A percentile compares a stretch with the other conserved stretches of the same genome.
These are phyloP conservation scores for Plasmopara muralis DNA, from an alignment of 352 stramenopile species.

Conservation along the genomic window DNA sequence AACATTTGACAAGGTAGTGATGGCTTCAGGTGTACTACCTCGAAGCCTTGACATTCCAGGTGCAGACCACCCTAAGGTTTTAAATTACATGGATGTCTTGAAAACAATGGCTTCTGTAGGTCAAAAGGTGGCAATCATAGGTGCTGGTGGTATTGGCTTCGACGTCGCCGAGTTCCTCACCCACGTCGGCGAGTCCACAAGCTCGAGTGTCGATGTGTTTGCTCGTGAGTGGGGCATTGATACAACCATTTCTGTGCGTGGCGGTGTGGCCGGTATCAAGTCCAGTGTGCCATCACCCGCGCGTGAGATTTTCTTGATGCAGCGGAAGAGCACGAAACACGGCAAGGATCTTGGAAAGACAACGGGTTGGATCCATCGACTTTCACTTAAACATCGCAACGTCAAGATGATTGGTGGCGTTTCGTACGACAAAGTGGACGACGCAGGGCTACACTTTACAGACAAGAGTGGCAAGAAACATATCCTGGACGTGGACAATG, in stretches of 20 bases:
- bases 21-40: slow-evolving; percentile 93
- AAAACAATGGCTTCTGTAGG: slow-evolving; percentile 85
- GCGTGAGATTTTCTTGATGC: slow-evolving; percentile 91
- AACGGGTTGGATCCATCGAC: slow-evolving; percentile 96
- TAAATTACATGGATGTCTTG: slow-evolving; percentile 96
- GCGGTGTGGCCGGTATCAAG: slow-evolving; percentile 68
- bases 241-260: slow-evolving; percentile 64
- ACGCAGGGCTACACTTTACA: slow-evolving; percentile 91
- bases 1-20: slow-evolving; percentile 90
- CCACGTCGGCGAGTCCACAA: slow-evolving; percentile 64
- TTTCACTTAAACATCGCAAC: slow-evolving; percentile 85
- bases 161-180: slow-evolving; percentile 95
- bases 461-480: slow-evolving; percentile 76
- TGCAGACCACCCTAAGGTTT: slow-evolving; percentile 81
- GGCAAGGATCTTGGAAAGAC: slow-evolving; percentile 91
- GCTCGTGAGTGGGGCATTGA: slow-evolving; percentile 94
- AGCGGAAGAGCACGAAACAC: slow-evolving; percentile 93
- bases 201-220: slow-evolving; percentile 78
- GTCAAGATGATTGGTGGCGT: slow-evolving; percentile 92
- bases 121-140: slow-evolving; percentile 92
- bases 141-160: slow-evolving; percentile 97
- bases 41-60: slow-evolving; percentile 86
- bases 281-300: slow-evolving; percentile 30
- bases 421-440: slow-evolving; percentile 93
- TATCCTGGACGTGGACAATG: slow-evolving; percentile 92